phyloP scores from a whole-genome alignment of 2,329 filamentous ascomycete genomes.

The Geosmithia morbida region DNA sequence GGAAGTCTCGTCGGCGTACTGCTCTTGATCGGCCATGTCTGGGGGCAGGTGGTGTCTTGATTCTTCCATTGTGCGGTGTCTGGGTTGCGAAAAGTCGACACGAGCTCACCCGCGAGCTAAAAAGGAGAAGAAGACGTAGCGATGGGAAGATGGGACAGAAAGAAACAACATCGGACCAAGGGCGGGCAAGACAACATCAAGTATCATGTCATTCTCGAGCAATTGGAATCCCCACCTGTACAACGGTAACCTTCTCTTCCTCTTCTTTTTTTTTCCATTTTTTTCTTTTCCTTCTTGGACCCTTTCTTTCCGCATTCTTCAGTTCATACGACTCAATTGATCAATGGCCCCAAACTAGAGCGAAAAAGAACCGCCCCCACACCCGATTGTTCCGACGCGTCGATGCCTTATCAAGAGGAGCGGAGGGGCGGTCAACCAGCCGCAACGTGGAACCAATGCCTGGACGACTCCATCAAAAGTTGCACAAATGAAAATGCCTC shows the following conservation, averaged over 20 bases:
- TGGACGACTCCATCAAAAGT: neutral
- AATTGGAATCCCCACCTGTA: neutral
- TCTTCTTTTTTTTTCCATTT: too few species aligned
- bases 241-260: neutral
- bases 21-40: neutral
- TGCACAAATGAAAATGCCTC: neutral
- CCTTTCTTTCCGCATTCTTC: neutral
- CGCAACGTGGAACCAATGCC: neutral
- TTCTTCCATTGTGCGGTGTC: neutral
- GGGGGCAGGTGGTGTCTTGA: neutral
- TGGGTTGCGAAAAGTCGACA: neutral
- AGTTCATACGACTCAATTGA: neutral
- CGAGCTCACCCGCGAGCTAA: neutral
- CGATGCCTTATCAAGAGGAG: neutral
- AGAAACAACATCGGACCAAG: neutral
- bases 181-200: neutral
- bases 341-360: neutral
- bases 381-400: neutral
- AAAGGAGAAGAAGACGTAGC: neutral
- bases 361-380: neutral
- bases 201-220: neutral
- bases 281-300: neutral
- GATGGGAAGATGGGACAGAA: too few species aligned
- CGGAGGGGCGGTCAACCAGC: neutral
- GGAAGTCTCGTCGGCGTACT: constrained; percentile 6